These are phyloP conservation scores for Picochlorum costavermella DNA, from an alignment of 139 green algal species.

Conservation along the genomic window DNA sequence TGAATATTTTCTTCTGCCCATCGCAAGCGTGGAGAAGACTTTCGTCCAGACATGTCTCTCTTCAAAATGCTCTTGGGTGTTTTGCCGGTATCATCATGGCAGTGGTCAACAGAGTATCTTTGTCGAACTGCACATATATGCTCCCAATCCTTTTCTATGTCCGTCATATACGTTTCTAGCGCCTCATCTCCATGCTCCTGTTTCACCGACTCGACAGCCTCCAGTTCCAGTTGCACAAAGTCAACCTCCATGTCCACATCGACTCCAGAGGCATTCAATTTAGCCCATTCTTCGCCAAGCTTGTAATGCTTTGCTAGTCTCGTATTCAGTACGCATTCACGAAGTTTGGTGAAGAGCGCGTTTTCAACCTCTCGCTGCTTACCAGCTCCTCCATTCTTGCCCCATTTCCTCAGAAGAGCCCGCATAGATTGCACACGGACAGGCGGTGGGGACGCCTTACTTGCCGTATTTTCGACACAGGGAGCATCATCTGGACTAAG, in stretches of 20 bases:
- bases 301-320: constrained; percentile 17
- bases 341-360: constrained; percentile 3
- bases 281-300: constrained; percentile 25
- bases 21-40: not conserved
- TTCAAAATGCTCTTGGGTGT: constrained; percentile 24
- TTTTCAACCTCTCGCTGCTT: not conserved
- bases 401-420: not conserved
- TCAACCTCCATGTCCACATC: constrained; percentile 6
- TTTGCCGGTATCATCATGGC: not conserved
- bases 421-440: not conserved
- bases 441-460: not conserved
- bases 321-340: constrained; percentile 27
- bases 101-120: not conserved
- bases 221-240: not conserved
- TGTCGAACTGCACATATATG: constrained; percentile 26
- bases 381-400: not conserved
- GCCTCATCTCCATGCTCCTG: constrained; percentile 5
- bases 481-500: not conserved
- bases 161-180: not conserved
- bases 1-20: not conserved
- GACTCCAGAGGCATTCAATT: constrained; percentile 23
- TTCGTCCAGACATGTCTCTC: not conserved
- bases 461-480: not conserved
- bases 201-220: not conserved
- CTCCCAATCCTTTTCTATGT: constrained; percentile 30